phyloP scores from a whole-genome alignment of 306 rosid species.

The Cucurbita ficifolia region DNA sequence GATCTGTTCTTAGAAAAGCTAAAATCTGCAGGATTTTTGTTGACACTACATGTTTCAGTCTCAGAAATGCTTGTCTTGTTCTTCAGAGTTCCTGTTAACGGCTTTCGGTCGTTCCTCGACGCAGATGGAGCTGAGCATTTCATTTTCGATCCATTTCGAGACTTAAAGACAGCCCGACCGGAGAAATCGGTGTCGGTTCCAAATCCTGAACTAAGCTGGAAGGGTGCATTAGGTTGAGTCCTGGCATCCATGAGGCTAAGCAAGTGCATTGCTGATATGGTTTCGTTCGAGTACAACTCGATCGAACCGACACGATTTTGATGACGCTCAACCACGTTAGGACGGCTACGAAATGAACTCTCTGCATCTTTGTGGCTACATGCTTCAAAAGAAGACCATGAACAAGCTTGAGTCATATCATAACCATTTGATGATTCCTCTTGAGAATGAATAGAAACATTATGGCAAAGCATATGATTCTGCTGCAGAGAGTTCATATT shows the following conservation, averaged over 20 bases:
- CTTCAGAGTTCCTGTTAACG: conserved; percentile 21
- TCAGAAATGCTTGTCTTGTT: conserved; percentile 24
- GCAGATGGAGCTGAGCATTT: conserved; percentile 27
- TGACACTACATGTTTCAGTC: conserved; percentile 32
- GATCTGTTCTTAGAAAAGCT: conserved; percentile 29
- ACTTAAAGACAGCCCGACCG: conserved; percentile 28
- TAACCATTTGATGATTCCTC: conserved; percentile 35
- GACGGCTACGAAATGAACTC: conserved; percentile 34
- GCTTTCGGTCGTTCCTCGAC: conserved; percentile 23
- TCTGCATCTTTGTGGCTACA: conserved; percentile 44
- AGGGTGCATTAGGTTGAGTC: conserved; percentile 48
- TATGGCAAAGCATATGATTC: conserved; percentile 24
- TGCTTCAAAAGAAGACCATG: conserved; percentile 51
- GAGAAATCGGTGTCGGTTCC: conserved; percentile 18
- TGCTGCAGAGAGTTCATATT: conserved; percentile 25
- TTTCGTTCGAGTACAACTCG: conserved; percentile 76
- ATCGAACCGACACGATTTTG: conserved; percentile 41
- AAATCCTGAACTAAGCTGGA: conserved; percentile 26
- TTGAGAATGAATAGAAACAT: conserved; percentile 37
- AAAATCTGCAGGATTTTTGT: conserved; percentile 94
- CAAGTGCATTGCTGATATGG: conserved; percentile 96
- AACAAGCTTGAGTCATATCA: conserved; percentile 27
- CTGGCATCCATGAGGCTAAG: conserved; percentile 97
- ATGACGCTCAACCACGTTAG: conserved; percentile 37
- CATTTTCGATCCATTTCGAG: conserved; percentile 41